A percentile compares a stretch with the other conserved stretches of the same genome.
These are phyloP conservation scores for Musa beccarii DNA, from an alignment of 176 grass and related monocot genomes.

Conservation along the genomic window DNA sequence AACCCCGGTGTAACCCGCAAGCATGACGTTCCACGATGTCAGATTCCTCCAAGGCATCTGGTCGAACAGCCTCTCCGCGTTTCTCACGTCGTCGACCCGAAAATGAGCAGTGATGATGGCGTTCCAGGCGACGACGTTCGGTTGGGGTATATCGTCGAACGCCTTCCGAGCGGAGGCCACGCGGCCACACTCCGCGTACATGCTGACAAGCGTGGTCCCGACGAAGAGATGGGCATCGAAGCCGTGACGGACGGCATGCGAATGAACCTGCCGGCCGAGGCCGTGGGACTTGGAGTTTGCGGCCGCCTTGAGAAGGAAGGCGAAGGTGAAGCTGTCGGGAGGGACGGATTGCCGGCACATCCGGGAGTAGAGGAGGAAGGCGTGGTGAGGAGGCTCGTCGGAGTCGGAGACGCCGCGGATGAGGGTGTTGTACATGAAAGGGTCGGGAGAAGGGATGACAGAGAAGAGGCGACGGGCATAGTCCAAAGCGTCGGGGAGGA, in stretches of 20 bases:
- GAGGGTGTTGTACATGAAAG: slow-evolving; percentile 31
- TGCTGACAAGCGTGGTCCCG: slow-evolving; percentile 12
- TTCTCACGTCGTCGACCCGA: neutral
- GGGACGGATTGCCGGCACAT: slow-evolving; percentile 8
- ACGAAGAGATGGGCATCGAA: slow-evolving; percentile 18
- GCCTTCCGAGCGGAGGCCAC: neutral
- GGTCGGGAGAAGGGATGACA: slow-evolving; percentile 9
- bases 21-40: slow-evolving; percentile 29
- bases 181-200: slow-evolving; percentile 16
- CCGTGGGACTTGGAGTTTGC: neutral
- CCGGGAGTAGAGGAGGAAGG: slow-evolving; percentile 5
- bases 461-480: slow-evolving; percentile 20
- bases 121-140: slow-evolving; percentile 24
- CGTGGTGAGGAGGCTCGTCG: slow-evolving; percentile 6
- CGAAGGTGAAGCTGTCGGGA: slow-evolving; percentile 24
- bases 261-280: slow-evolving; percentile 12
- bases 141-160: slow-evolving; percentile 23
- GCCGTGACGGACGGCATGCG: slow-evolving; percentile 4
- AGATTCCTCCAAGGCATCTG: slow-evolving; percentile 20
- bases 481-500: slow-evolving; percentile 9
- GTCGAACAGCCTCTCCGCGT: slow-evolving; percentile 11
- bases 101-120: slow-evolving; percentile 14
- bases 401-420: slow-evolving; percentile 23
- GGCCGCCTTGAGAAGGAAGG: slow-evolving; percentile 23
- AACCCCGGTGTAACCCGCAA: slow-evolving; percentile 13